A percentile compares a stretch with the other conserved stretches of the same genome.
These are phyloP conservation scores for Pulveroboletus ravenelii DNA, from an alignment of 768 basidiomycete genomes.

Conservation along the genomic window DNA sequence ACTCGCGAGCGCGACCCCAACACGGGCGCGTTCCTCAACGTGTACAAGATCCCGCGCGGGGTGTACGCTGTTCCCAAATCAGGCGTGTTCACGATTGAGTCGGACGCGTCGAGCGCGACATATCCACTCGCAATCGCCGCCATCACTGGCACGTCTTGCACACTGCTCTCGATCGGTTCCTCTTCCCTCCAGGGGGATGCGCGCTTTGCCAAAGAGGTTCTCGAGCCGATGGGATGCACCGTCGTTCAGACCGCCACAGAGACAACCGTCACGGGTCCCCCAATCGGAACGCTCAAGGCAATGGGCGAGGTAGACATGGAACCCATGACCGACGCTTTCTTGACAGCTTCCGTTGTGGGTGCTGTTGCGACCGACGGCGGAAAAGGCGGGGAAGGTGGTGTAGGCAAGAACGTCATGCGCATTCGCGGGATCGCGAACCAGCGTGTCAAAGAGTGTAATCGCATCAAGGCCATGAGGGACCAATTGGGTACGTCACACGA, in stretches of 20 bases:
- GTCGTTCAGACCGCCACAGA: slow-evolving; percentile 84
- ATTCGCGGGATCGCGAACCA: slow-evolving; percentile 97
- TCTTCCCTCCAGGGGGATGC: slow-evolving; percentile 96
- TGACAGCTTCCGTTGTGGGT: slow-evolving; percentile 89
- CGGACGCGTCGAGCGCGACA: slow-evolving; percentile 92
- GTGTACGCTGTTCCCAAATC: slow-evolving; percentile 68
- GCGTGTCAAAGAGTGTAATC: slow-evolving; percentile 96
- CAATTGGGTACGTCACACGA: slow-evolving; percentile 64
- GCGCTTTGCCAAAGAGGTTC: slow-evolving; percentile 85
- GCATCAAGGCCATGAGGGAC: slow-evolving; percentile 95
- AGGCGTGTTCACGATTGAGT: slow-evolving; percentile 80
- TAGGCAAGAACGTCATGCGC: slow-evolving; percentile 50
- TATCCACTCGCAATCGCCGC: slow-evolving; percentile 97
- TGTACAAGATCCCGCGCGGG: slow-evolving; percentile 84
- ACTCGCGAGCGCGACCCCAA: slow-evolving; percentile 54
- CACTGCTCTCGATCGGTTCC: slow-evolving; percentile 87
- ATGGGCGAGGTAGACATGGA: slow-evolving; percentile 84
- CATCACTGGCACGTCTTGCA: slow-evolving; percentile 94
- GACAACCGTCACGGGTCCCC: slow-evolving; percentile 91
- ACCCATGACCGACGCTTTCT: slow-evolving; percentile 99
- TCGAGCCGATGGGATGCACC: slow-evolving; percentile 91
- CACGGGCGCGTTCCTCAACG: slow-evolving; percentile 62
- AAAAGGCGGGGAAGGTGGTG: slow-evolving; percentile 29
- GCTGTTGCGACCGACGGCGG: slow-evolving; percentile 71
- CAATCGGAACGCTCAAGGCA: slow-evolving; percentile 71